Conservation (phyloP, 306 rosid genomes). For the Acacia confusa region DNA sequence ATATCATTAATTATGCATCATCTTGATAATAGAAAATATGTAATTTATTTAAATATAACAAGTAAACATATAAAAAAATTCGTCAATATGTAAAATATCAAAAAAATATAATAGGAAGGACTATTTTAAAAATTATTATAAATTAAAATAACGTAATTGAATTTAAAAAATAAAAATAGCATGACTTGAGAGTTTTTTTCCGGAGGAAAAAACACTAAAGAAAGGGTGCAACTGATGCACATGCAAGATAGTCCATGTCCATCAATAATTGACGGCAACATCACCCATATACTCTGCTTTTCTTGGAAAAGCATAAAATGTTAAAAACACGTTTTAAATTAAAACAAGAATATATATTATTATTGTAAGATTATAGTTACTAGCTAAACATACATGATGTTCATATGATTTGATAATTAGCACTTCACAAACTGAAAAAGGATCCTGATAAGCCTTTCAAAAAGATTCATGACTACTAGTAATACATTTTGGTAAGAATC, state of each 20-base stretch:
- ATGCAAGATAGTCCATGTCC: neutral
- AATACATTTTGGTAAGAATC: conserved; percentile 61
- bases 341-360: neutral
- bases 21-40: neutral
- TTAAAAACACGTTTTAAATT: neutral
- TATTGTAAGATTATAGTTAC: neutral
- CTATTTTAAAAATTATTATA: too few species aligned
- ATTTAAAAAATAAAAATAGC: neutral
- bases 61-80: neutral
- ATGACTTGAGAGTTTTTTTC: neutral
- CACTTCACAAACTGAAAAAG: conserved; percentile 1
- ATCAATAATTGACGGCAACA: neutral
- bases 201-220: neutral
- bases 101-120: too few species aligned
- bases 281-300: neutral
- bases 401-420: conserved; percentile 16
- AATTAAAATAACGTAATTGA: too few species aligned
- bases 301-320: neutral
- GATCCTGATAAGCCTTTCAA: conserved; percentile 27
- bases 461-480: conserved; percentile 34
- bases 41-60: too few species aligned
- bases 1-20: neutral
- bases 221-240: neutral
- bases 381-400: conserved; percentile 7
- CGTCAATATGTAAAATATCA: too few species aligned